Evolutionary conservation across 2,329 filamentous ascomycete species (phyloP), one percentile per base, ranked within the genome.

Genomic region (Aspergillus sp.): DNA sequence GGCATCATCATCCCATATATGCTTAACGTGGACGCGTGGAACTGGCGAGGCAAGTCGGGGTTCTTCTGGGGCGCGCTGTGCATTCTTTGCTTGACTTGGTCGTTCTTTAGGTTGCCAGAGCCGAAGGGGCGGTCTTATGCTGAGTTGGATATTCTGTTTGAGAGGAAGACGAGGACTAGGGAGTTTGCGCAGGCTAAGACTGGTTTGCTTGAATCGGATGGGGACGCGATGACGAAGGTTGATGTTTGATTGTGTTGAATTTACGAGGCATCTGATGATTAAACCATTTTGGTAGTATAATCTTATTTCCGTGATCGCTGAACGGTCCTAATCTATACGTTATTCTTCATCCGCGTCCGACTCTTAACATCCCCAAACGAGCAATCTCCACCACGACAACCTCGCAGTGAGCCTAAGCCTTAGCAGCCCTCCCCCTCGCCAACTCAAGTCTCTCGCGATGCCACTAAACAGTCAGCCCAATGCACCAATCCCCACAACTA

Each of bases 1-100:
- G 87, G 85, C 42, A 87, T 95, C 6, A 77, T 96, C 39, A 93
- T 90, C 0, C 91, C 91, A 0, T 94, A 94, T 75, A 95, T 96
- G 91, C 82, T 95, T 49, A 96, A 96, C 76, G 90, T 91, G 0
- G 84, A 82, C 1, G 89, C 85, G 1, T 96, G 91, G 91, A 81
- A 93, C 74, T 95, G 91, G 91, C 82, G 84, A 57, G 92, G 92
- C 74, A 92, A 84, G 68, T 85, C 91, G 0, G 91, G 91, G 26
- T 94, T 95, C 78, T 93, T 94, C 79, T 90, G 90, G 88, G 87
- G 85, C 12, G 89, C 85, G 1, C 86, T 90, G 54, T 92, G 89
- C 75, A 88, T 90, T 76, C 75, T 85, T 57, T 92, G 89, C 77
- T 85, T 91, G 69, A 75, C 92, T 22, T 95, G 92, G 78, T 88